These are phyloP conservation scores for Abortiporus biennis DNA, from an alignment of 1,284 basidiomycete genomes.

Conservation along the genomic window DNA sequence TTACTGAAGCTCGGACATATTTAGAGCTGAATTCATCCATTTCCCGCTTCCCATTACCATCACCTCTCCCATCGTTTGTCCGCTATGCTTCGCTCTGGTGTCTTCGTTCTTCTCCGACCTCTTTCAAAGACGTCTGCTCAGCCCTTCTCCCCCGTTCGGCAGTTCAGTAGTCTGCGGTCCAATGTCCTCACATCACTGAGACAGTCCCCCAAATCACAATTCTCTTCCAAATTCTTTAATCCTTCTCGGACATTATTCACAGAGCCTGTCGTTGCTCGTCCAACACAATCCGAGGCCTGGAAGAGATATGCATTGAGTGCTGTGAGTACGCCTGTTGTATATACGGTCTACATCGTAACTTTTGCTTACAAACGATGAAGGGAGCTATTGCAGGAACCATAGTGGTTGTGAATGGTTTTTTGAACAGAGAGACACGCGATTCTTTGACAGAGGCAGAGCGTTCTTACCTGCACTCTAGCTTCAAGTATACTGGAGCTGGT, in stretches of 20 bases:
- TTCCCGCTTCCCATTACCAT: background rate
- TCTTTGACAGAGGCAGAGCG: conserved; percentile 54
- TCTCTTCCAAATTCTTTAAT: conserved; percentile 17
- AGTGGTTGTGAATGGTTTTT: conserved; percentile 53
- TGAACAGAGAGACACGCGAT: conserved; percentile 78
- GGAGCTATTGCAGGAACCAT: conserved; percentile 65
- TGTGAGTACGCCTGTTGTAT: conserved; percentile 25
- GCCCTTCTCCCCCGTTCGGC: conserved; percentile 16
- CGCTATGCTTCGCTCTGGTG: conserved; percentile 7
- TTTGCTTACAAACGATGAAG: conserved; percentile 26
- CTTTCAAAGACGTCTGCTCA: conserved; percentile 12
- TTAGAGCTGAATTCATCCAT: too few species aligned
- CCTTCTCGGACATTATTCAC: conserved; percentile 35
- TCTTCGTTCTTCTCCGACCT: background rate
- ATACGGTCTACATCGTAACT: background rate
- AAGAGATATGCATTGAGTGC: conserved; percentile 44
- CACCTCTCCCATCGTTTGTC: conserved; percentile 4
- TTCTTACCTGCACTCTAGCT: conserved; percentile 75
- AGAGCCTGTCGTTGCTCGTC: conserved; percentile 31
- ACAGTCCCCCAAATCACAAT: conserved; percentile 16
- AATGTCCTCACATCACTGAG: conserved; percentile 23
- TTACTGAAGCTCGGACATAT: too few species aligned
- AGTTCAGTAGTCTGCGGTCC: conserved; percentile 26
- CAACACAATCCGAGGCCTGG: conserved; percentile 38
- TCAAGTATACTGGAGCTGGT: conserved; percentile 83